Evolutionary conservation across 2,329 filamentous ascomycete species (phyloP).

Genomic region (Teratosphaeria destructans): DNA sequence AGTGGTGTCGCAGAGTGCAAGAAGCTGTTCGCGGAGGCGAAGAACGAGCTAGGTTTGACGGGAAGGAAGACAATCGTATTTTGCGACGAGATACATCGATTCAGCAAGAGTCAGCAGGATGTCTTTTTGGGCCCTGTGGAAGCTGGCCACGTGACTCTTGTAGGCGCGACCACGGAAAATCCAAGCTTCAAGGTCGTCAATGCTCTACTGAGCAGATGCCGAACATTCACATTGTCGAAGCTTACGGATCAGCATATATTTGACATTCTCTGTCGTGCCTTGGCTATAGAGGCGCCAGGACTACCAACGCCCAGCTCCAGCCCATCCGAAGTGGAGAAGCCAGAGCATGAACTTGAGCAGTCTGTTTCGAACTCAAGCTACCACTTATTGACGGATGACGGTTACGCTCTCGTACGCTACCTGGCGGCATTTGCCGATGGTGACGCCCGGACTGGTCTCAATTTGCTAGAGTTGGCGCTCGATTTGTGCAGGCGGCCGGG

Average conservation of each 20-base stretch:
- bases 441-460: constrained; percentile 84
- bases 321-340: constrained; percentile 12
- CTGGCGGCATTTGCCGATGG: constrained; percentile 82
- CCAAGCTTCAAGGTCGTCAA: constrained; percentile 87
- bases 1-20: constrained; percentile 84
- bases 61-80: constrained; percentile 92
- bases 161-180: constrained; percentile 95
- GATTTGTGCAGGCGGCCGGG: constrained; percentile 57
- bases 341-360: background rate
- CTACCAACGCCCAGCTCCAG: constrained; percentile 29
- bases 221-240: constrained; percentile 77
- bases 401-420: constrained; percentile 57
- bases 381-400: constrained; percentile 55
- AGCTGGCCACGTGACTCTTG: constrained; percentile 77
- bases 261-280: constrained; percentile 64
- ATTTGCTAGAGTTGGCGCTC: constrained; percentile 81
- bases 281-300: constrained; percentile 45
- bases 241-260: constrained; percentile 62
- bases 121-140: constrained; percentile 91
- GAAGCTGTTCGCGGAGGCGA: constrained; percentile 78
- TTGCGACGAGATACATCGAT: constrained; percentile 92
- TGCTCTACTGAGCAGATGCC: constrained; percentile 77
- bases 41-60: constrained; percentile 66
- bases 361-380: constrained; percentile 6
- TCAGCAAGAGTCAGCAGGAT: constrained; percentile 87